phyloP scores from a whole-genome alignment of 2,329 filamentous ascomycete species.

The Orbilia brochopaga region DNA sequence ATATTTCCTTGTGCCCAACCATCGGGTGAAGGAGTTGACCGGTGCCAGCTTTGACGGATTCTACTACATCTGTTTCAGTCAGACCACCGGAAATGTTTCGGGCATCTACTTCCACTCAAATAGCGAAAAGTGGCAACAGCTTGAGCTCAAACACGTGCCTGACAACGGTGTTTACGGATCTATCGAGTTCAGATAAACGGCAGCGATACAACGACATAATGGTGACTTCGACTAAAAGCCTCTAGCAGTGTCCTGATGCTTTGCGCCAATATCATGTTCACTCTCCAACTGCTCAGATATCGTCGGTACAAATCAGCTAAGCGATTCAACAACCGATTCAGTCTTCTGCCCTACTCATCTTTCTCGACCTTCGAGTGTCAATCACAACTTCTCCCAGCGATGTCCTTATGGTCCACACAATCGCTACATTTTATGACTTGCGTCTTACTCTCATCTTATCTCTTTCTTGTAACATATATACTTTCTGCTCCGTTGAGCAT shows the following conservation, averaged over 20 bases:
- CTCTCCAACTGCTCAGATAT: neutral
- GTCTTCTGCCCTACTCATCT: neutral
- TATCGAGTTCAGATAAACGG: slow-evolving; percentile 77
- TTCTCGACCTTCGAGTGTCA: neutral
- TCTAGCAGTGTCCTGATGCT: no score
- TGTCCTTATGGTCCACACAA: slow-evolving; percentile 1
- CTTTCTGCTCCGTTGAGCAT: slow-evolving; percentile 4
- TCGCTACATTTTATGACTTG: slow-evolving; percentile 2
- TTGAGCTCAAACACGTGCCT: slow-evolving; percentile 86
- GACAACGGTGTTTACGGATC: slow-evolving; percentile 82
- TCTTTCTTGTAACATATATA: slow-evolving; percentile 44
- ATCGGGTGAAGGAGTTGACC: slow-evolving; percentile 85
- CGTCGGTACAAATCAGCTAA: neutral
- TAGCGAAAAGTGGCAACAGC: slow-evolving; percentile 96
- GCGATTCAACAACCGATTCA: neutral
- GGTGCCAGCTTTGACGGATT: slow-evolving; percentile 98
- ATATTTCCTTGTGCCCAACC: slow-evolving; percentile 94
- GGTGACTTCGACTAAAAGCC: neutral
- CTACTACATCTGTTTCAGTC: slow-evolving; percentile 99
- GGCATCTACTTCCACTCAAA: slow-evolving; percentile 98
- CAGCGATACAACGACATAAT: neutral
- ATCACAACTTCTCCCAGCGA: slow-evolving; percentile 1
- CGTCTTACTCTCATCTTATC: neutral
- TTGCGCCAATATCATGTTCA: no score
- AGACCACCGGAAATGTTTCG: slow-evolving; percentile 80